These are phyloP conservation scores for Arthroderma sp. DNA, from an alignment of 2,329 filamentous ascomycete genomes.

Conservation along the genomic window DNA sequence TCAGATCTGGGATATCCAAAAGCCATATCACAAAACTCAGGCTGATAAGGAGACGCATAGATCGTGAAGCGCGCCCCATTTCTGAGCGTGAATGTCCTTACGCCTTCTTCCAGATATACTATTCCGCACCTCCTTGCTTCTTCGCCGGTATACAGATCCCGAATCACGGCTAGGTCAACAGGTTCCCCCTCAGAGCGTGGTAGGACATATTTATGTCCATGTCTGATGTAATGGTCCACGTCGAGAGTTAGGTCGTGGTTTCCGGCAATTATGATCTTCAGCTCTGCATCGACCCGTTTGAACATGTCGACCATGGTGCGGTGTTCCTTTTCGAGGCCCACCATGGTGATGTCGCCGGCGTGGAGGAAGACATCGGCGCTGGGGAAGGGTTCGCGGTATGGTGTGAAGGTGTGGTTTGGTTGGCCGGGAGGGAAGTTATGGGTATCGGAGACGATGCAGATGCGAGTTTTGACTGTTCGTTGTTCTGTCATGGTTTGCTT, in stretches of 20 bases:
- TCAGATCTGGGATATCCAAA: slow-evolving; percentile 39
- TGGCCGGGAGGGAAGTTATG: slow-evolving; percentile 20
- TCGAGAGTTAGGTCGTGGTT: slow-evolving; percentile 41
- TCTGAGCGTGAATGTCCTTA: slow-evolving; percentile 31
- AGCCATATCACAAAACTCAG: slow-evolving; percentile 43
- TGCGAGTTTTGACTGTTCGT: slow-evolving; percentile 23
- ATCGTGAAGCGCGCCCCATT: slow-evolving; percentile 40
- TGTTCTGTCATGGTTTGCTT: too few relatives aligned
- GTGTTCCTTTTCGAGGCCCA: slow-evolving; percentile 31
- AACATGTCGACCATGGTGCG: slow-evolving; percentile 30
- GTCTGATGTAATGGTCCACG: slow-evolving; percentile 29
- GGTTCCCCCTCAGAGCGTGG: not conserved
- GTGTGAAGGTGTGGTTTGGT: slow-evolving; percentile 10
- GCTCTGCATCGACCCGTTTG: slow-evolving; percentile 30
- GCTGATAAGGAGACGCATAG: slow-evolving; percentile 42
- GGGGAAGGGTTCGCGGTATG: slow-evolving; percentile 35
- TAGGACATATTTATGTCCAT: slow-evolving; percentile 10
- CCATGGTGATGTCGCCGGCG: slow-evolving; percentile 40
- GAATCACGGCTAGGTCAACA: slow-evolving; percentile 20
- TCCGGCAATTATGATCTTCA: slow-evolving; percentile 43
- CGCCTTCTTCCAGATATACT: slow-evolving; percentile 39
- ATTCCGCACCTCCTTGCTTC: slow-evolving; percentile 35
- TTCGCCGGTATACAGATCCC: slow-evolving; percentile 35
- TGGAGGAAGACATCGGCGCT: slow-evolving; percentile 38
- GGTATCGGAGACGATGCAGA: slow-evolving; percentile 32